Evolutionary conservation across 495 filamentous ascomycete genomes (phyloP).

Genomic region (Trichoderma virens): DNA sequence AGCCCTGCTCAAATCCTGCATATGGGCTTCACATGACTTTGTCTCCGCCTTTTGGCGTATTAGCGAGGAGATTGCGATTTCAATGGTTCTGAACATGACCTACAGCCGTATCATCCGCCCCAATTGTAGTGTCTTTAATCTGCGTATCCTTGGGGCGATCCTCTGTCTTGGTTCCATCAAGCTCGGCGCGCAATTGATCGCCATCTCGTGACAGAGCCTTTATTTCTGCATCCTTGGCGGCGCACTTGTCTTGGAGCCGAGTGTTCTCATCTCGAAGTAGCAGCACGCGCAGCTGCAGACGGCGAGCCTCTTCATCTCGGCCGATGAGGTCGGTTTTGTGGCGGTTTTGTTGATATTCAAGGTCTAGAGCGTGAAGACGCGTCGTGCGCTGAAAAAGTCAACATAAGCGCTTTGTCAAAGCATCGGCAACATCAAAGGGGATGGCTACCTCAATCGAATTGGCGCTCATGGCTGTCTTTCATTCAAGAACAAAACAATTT

Average conservation of each 20-base stretch:
- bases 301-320: constrained; percentile 61
- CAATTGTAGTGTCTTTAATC: constrained; percentile 49
- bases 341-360: constrained; percentile 53
- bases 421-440: not conserved
- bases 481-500: not conserved
- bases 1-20: not conserved
- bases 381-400: constrained; percentile 23
- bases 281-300: constrained; percentile 55
- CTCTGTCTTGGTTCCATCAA: constrained; percentile 51
- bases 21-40: not conserved
- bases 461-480: not conserved
- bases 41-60: not conserved
- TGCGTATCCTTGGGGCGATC: constrained; percentile 27
- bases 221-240: constrained; percentile 47
- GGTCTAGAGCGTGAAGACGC: constrained; percentile 46
- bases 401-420: constrained; percentile 14
- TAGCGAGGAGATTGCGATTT: not conserved
- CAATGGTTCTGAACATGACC: not conserved
- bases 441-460: not conserved
- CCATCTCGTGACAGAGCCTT: constrained; percentile 49
- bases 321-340: constrained; percentile 51
- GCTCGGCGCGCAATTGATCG: constrained; percentile 47
- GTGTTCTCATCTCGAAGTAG: constrained; percentile 62
- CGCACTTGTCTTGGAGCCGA: constrained; percentile 28
- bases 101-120: constrained; percentile 64